Base-by-base conservation (phyloP, 2,329 filamentous ascomycete genomes). In the Pseudogymnoascus sp. region DNA sequence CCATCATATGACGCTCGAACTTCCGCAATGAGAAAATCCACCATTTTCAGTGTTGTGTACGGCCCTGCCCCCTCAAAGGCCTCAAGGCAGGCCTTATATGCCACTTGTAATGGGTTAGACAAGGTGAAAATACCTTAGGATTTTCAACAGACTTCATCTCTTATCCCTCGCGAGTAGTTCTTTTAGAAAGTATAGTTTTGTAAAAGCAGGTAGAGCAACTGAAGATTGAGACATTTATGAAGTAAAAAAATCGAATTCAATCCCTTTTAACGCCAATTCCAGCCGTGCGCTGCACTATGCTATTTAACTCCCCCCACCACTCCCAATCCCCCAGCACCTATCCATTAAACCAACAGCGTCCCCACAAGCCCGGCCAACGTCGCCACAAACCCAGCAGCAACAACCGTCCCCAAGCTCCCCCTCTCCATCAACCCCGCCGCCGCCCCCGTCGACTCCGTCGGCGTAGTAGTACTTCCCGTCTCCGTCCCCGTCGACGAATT, bases 201-300 rank as follows among this genome's bases (percentile, higher is more conserved):
- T 19, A 19, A 19, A 19, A 19, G 19, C 19, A 19, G 19, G 19
- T 19, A 19, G 19, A 19, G 2, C 19, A 19, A 19, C 19, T 19
- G 19, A 19, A 19, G 19, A 19, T 19, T 19, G 19, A 19, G 19
- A 19, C 2, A 19, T 19, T 19, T 19, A 19, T 19, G 19, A 19
- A 19, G 16, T 12, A n/a, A 49, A 49, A 41, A 11, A 16, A 3
- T 49, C 16, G 23, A 28, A 49, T 49, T 49, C 5, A 49, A 28
- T n/a, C 42, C 42, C 42, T 19, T 8, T 49, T 4, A 28, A 49
- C 42, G 41, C 41, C 41, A 45, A 45, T 45, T 49, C 42, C 42
- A 49, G 42, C 42, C 42, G 42, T 49, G 42, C 42, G 42, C 42
- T 49, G 42, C 42, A 49, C 42, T 49, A 28, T 49, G 42, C 42